phyloP scores from a whole-genome alignment of 1,284 basidiomycete species.

The Vanrija pseudolonga region DNA sequence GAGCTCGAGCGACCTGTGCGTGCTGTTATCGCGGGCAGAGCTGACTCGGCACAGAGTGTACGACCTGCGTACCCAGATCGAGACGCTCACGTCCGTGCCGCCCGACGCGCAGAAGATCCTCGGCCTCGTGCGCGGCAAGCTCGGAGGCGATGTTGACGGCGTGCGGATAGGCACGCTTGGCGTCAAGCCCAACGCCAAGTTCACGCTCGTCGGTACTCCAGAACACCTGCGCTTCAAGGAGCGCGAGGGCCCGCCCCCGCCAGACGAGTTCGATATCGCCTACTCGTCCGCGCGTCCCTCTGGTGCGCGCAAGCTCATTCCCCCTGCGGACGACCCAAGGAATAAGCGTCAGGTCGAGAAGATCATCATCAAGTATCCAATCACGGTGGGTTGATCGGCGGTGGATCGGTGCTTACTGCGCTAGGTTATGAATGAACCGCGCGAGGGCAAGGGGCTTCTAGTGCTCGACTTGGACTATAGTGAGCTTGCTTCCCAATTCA shows the following conservation, averaged over 20 bases:
- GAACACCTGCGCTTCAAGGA: slow-evolving; percentile 79
- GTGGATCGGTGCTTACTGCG: background rate
- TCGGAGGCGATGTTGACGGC: slow-evolving; percentile 66
- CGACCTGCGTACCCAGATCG: slow-evolving; percentile 53
- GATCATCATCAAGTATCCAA: slow-evolving; percentile 61
- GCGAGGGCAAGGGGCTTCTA: slow-evolving; percentile 71
- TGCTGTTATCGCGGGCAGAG: background rate
- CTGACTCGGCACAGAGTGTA: slow-evolving; percentile 32
- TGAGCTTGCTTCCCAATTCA: slow-evolving; percentile 36
- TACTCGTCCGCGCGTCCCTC: slow-evolving; percentile 53
- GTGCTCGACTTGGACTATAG: slow-evolving; percentile 89
- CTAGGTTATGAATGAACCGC: slow-evolving; percentile 68
- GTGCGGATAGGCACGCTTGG: slow-evolving; percentile 47
- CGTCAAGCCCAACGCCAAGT: slow-evolving; percentile 65
- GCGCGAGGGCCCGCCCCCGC: slow-evolving; percentile 42
- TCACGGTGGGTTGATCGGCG: slow-evolving; percentile 32
- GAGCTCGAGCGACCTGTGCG: slow-evolving; percentile 14
- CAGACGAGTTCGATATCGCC: slow-evolving; percentile 73
- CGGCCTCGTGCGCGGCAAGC: slow-evolving; percentile 61
- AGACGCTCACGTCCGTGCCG: slow-evolving; percentile 72
- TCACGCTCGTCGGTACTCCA: slow-evolving; percentile 75
- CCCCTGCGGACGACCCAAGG: slow-evolving; percentile 66
- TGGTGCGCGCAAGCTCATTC: slow-evolving; percentile 57
- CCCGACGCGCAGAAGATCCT: slow-evolving; percentile 84
- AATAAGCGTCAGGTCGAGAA: slow-evolving; percentile 75